Base-by-base conservation (phyloP, 805 yeast species). In the Cyberlindnera xishuangbannaensis region DNA sequence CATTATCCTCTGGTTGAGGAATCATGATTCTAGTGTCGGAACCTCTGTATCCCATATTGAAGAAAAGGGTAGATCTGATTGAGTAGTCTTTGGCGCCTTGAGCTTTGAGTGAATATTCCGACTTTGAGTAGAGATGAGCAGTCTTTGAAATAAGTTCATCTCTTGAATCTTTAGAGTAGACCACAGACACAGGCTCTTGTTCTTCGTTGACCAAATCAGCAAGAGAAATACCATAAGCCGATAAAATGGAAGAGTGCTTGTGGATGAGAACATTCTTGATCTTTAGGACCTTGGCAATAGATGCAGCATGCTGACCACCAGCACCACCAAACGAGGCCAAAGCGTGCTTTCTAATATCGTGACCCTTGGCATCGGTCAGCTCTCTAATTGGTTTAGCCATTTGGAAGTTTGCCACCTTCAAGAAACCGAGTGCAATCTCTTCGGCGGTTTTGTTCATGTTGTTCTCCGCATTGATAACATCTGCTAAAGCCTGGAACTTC, bases 261-360 rank as follows among this genome's bases (percentile, higher is more conserved):
- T 67, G 73, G 30, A 67, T 64, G 6, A 65, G 43, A 15, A 66
- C 71, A 31, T 57, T 55, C 16, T 52, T 51, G 39, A 68, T 66
- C 34, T 61, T 58, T 51, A 68, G 57, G 11, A 55, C 58, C 41
- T 55, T 53, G 7, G 71, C 70, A 31, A 68, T 55, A 4, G 67
- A 56, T n/a, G 57, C 55, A 20, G 69, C 63, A 44, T 65, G 65
- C 47, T 68, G 73, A 19, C 71, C 70, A 39, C 73, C 73, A 29
- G 72, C 69, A 35, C 73, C 73, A 35, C 73, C 73, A 45, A 68
- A 68, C 3, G 69, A 60, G 5, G 69, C 70, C 35, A 68, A 50
- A 18, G 58, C 59, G 43, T 68, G 72, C 27, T 62, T 61, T 30
- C 64, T 43, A 13, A 62, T 62, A 38, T 58, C 64, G 37, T 55